Base-by-base conservation (phyloP, 345 rosid genomes). In the Schrenkiella parvula region DNA sequence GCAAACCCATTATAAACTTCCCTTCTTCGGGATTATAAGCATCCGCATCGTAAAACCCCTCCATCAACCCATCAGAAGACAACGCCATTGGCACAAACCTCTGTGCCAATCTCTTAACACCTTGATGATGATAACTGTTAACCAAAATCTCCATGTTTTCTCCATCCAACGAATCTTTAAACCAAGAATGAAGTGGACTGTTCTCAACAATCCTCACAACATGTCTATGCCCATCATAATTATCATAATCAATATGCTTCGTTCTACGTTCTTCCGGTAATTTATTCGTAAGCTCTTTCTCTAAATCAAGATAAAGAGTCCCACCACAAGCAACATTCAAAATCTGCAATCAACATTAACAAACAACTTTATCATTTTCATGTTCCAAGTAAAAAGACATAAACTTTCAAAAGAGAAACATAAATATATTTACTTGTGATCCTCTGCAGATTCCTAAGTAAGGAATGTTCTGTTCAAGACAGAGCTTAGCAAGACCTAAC, bases 321-420 rank as follows among this genome's bases (percentile, higher is more conserved):
- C 98, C 98, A 41, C 97, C 95, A 63, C 89, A 84, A 15, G 97
- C 98, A 23, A 92, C 97, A 57, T 92, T 92, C 29, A 92, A 65
- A 50, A 92, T 84, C 80, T 89, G 87, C 42, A 32, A 32, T 14
- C n/a, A 17, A 0, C 22, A 48, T 26, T 6, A 54, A 13, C 12
- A 48, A 48, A 21, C 13, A 37, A 22, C 12, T 9, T 21, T 3
- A 47, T 28, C 31, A 55, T 14, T 54, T 35, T 48, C 23, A 0
- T 21, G 6, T 8, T 32, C 10, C 35, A 31, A 31, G n/a, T n/a
- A 5, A 57, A 38, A 66, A 41, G 39, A 68, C 37, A 38, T 37
- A 62, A 31, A 62, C 4, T 5, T 64, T 28, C 12, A 57, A 66
- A 15, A 29, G 12, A 64, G 46, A 61, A 32, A 76, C 34, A 34